Base-by-base conservation (phyloP, 2,329 filamentous ascomycete species). In the Boeremia exigua region DNA sequence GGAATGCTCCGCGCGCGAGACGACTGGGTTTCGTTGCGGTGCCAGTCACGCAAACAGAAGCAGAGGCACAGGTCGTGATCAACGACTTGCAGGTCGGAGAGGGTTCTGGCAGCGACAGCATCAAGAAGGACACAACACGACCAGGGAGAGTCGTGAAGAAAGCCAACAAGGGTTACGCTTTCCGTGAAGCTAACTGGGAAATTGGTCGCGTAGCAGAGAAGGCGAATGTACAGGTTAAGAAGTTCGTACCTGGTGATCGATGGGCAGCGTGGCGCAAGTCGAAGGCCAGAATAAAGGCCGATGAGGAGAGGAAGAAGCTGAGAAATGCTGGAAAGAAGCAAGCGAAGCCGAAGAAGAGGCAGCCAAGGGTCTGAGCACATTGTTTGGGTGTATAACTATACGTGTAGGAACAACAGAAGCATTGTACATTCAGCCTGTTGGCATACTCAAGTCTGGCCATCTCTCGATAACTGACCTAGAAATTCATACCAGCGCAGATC, bases 1-100 rank as follows among this genome's bases (percentile, higher is more conserved):
- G 77, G 25, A 89, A 94, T 72, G 88, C 89, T 4, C 86, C 89
- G 59, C 86, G 91, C 52, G 85, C 88, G 68, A 85, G 95, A 63
- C 84, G 86, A 48, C 82, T 99, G 57, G 90, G 89, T 66, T 89
- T 96, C 84, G 80, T 88, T 5, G 84, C 82, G 28, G 80, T 82
- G 17, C 55, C 55, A 2, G 48, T 54, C 12, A 65, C 70, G 14
- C 71, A 72, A 59, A 62, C 72, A 12, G 51, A 60, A 8, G 60
- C 54, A 1, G 63, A 66, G 19, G 63, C 57, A 14, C 57, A 61
- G 19, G 44, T 59, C 11, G 59, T 65, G 63, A 62, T 66, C 44
- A 54, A 49, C 17, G 64, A 64, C 29, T 45, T 66, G 29, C 57
- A 67, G 12, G 59, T 66, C 11, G 57, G 56, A 8, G 67, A 67